phyloP scores from a whole-genome alignment of 2,329 filamentous ascomycete genomes.

The Aspergillus tamarii region DNA sequence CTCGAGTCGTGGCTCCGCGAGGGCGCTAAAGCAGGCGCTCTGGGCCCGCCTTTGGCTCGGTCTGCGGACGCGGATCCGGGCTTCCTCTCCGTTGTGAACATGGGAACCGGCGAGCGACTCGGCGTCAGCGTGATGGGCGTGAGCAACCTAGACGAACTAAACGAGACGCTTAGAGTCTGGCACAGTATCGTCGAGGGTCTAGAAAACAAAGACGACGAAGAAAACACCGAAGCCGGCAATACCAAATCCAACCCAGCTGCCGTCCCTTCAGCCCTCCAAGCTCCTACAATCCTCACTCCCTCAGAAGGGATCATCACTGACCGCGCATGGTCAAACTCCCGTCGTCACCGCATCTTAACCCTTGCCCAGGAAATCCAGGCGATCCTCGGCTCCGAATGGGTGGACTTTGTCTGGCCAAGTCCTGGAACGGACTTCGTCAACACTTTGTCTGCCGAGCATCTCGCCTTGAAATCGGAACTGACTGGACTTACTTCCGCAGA shows the following conservation, averaged over 20 bases:
- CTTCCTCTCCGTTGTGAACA: slow-evolving; percentile 39
- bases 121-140: slow-evolving; percentile 69
- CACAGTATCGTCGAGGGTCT: slow-evolving; percentile 53
- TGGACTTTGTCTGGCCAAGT: slow-evolving; percentile 51
- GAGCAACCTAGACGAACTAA: slow-evolving; percentile 60
- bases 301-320: slow-evolving; percentile 42
- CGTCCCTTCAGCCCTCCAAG: slow-evolving; percentile 4
- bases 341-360: slow-evolving; percentile 37
- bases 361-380: slow-evolving; percentile 43
- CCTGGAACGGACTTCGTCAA: slow-evolving; percentile 48
- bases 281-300: slow-evolving; percentile 36
- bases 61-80: slow-evolving; percentile 48
- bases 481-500: background rate
- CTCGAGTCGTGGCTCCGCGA: slow-evolving; percentile 65
- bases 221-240: slow-evolving; percentile 10
- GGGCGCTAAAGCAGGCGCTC: slow-evolving; percentile 45
- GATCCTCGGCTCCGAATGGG: slow-evolving; percentile 45
- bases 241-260: background rate
- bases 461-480: slow-evolving; percentile 18
- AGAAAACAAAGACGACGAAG: slow-evolving; percentile 42
- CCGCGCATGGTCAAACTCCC: slow-evolving; percentile 42
- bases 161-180: slow-evolving; percentile 65
- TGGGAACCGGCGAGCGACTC: slow-evolving; percentile 56
- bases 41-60: slow-evolving; percentile 58
- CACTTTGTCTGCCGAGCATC: slow-evolving; percentile 31